Percentiles rank a stretch among this genome's conserved stretches.
Evolutionary conservation across 805 yeast genomes (phyloP).

Genomic region (Myxozyma vanderwaltii): DNA sequence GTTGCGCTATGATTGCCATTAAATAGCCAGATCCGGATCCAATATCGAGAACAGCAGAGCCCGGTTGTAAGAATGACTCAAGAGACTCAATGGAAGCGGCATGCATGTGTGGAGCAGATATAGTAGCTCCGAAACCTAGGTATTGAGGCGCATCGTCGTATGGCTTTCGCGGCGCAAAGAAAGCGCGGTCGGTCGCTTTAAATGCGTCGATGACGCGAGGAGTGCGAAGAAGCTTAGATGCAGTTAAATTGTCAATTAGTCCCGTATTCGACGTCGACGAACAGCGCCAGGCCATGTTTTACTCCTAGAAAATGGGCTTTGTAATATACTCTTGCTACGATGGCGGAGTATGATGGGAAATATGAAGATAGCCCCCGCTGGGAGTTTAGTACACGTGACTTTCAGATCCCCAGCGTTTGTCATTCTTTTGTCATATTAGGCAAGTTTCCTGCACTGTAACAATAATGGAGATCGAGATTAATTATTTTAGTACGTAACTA

Average conservation of each 20-base stretch:
- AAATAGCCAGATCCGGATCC: conserved; percentile 35
- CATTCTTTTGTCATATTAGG: too few relatives aligned
- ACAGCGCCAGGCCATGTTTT: conserved; percentile 32
- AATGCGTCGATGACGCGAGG: conserved; percentile 25
- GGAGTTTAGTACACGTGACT: conserved; percentile 6
- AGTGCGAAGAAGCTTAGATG: conserved; percentile 8
- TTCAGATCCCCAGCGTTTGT: too few relatives aligned
- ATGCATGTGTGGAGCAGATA: conserved; percentile 37
- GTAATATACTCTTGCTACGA: too few relatives aligned
- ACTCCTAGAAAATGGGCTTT: background rate
- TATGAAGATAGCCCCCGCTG: background rate
- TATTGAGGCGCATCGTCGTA: conserved; percentile 33
- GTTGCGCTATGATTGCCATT: conserved; percentile 25
- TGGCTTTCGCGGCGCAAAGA: conserved; percentile 24
- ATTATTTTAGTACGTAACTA: too few relatives aligned
- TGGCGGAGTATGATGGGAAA: background rate
- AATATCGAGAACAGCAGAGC: conserved; percentile 29
- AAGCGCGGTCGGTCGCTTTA: conserved; percentile 29
- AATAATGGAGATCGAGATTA: too few relatives aligned
- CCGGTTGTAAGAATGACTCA: conserved; percentile 24
- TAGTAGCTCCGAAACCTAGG: conserved; percentile 33
- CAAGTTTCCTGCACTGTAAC: too few relatives aligned
- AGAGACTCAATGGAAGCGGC: conserved; percentile 27
- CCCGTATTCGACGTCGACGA: conserved; percentile 17
- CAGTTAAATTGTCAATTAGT: conserved; percentile 23